Conservation (phyloP, 345 rosid genomes). For the Anastatica hierochuntica region DNA sequence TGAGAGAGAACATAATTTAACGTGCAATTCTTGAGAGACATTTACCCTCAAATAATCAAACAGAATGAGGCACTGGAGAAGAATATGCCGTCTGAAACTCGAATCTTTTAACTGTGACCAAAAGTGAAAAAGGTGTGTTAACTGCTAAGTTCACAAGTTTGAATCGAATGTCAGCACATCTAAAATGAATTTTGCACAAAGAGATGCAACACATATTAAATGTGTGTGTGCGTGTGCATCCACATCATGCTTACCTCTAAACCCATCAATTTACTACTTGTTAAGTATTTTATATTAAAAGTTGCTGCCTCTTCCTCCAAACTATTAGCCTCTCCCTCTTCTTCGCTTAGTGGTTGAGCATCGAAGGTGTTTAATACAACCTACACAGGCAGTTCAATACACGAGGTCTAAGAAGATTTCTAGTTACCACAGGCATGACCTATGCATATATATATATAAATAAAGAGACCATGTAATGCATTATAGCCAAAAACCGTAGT, state of each 20-base stretch:
- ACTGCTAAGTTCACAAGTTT: constrained; percentile 6
- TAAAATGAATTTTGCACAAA: too few relatives aligned
- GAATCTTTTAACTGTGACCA: constrained; percentile 82
- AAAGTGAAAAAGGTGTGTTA: constrained; percentile 1
- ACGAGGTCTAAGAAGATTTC: too few relatives aligned
- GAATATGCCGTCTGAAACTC: constrained; percentile 91
- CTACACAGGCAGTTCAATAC: constrained; percentile 45
- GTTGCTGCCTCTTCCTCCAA: constrained; percentile 94
- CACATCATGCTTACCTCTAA: constrained; percentile 56
- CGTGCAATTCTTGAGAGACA: constrained; percentile 1
- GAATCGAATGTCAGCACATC: too few relatives aligned
- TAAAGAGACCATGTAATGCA: background rate
- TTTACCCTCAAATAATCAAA: constrained; percentile 88
- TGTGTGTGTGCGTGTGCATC: background rate
- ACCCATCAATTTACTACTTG: constrained; percentile 97
- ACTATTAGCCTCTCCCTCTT: constrained; percentile 84
- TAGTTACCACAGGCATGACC: background rate
- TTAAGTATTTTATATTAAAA: constrained; percentile 85
- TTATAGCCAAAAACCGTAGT: background rate
- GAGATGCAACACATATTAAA: too few relatives aligned
- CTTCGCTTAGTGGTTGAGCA: constrained; percentile 94
- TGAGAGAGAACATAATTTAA: background rate
- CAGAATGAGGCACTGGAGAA: constrained; percentile 91
- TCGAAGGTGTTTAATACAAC: constrained; percentile 87
- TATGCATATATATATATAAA: constrained; percentile 14